Evolutionary conservation across 306 rosid species (phyloP), one percentile per base, ranked within the genome.

Genomic region (Vigna angularis): DNA sequence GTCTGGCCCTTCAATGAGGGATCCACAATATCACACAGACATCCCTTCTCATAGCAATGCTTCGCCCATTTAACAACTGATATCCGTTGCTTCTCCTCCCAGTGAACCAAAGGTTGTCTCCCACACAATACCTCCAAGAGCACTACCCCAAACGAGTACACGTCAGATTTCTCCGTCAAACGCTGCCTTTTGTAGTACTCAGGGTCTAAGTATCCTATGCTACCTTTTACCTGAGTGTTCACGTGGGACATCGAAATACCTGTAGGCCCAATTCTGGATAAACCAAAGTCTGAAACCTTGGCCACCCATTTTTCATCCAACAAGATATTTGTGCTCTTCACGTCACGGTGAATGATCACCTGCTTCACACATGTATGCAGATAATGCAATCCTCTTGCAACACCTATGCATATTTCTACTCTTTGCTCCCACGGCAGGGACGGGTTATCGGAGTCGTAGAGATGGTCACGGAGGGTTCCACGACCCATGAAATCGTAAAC

Each of bases 371-470:
- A 28, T n/a, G 69, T n/a, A 36, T 64, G 69, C 1, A 64, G 49
- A 36, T 64, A 64, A 3, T 64, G 69, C 16, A 64, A 7, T n/a
- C 69, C 69, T 7, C 69, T 24, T 36, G 49, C 69, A 3, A 1
- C 48, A 63, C 69, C 69, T 8, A 63, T 34, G 28, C 48, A 9
- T 4, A 85, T 83, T 22, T 81, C 7, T 4, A 88, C 83, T 3
- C 88, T 26, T 20, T 75, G 86, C 10, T 61, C 72, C 91, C 89
- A 85, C 1, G 78, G 6, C 0, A 70, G 75, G 0, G 20, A 4
- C 5, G 68, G 20, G 69, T 80, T 73, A 17, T 64, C 74, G 0
- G 62, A 4, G 20, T 9, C n/a, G 50, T 80, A 73, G 2, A 80
- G 74, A 80, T 80, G 62, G 0, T 80, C 83, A 9, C 79, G 74